phyloP scores from a whole-genome alignment of 2,329 filamentous ascomycete species.

The Drechmeria coniospora region DNA sequence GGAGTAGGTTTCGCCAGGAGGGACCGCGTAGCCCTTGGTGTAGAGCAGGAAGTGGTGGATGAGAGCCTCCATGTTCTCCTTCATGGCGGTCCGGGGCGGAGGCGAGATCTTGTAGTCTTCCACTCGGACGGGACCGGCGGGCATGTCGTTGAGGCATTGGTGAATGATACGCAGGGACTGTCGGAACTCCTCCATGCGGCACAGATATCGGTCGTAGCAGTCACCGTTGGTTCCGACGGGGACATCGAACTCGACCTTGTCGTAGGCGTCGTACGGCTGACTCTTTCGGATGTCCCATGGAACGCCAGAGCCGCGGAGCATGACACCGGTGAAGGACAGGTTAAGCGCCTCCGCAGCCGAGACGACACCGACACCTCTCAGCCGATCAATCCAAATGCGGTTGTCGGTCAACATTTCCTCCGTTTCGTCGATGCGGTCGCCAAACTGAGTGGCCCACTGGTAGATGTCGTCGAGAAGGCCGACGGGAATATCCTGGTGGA shows the following conservation, averaged over 20 bases:
- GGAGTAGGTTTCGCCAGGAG: slow-evolving; percentile 93
- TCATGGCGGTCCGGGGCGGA: slow-evolving; percentile 94
- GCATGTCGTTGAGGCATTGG: slow-evolving; percentile 99
- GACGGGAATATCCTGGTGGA: slow-evolving; percentile 85
- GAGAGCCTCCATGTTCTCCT: slow-evolving; percentile 99
- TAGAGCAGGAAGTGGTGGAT: slow-evolving; percentile 99
- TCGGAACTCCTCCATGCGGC: slow-evolving; percentile 98
- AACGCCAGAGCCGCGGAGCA: slow-evolving; percentile 92
- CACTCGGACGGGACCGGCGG: slow-evolving; percentile 78
- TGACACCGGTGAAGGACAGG: slow-evolving; percentile 91
- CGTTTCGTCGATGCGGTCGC: slow-evolving; percentile 95
- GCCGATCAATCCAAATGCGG: slow-evolving; percentile 94
- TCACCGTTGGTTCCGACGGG: slow-evolving; percentile 93
- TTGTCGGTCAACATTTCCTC: slow-evolving; percentile 98
- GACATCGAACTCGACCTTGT: slow-evolving; percentile 94
- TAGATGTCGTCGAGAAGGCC: slow-evolving; percentile 97
- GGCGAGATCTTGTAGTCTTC: slow-evolving; percentile 98
- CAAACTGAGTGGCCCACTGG: slow-evolving; percentile 98
- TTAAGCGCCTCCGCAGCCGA: slow-evolving; percentile 88
- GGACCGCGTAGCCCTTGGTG: slow-evolving; percentile 95
- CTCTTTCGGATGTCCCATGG: slow-evolving; percentile 96
- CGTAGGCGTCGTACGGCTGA: slow-evolving; percentile 94
- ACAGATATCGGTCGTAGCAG: slow-evolving; percentile 98
- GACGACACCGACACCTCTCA: slow-evolving; percentile 83
- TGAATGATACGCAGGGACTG: slow-evolving; percentile 96